Evolutionary conservation across 2,329 filamentous ascomycete species (phyloP), one percentile per base, ranked within the genome.

Genomic region (Tolypocladium ovalisporum): DNA sequence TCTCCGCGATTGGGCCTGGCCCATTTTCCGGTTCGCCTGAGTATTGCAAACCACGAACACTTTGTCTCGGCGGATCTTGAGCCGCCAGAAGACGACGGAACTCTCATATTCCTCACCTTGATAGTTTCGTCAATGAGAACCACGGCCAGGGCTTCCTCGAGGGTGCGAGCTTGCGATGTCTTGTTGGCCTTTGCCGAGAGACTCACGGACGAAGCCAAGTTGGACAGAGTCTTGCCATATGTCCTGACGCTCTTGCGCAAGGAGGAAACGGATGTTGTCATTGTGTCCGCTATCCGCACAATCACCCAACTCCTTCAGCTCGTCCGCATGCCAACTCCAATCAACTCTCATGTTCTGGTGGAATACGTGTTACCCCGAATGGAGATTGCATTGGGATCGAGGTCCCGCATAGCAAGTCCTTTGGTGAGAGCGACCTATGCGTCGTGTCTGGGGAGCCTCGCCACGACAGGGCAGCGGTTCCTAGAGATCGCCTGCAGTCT

Each of bases 201-300:
- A 59, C 73, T 97, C 29, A 96, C 93, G 0, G 95, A 99, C 68
- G 94, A 99, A 73, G 92, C 92, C 3, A 97, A 97, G 70, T 77
- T 99, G 54, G 95, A 99, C 70, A 85, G 94, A 54, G 88, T 97
- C 29, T 75, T 99, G 54, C 94, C 94, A 1, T 97, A 97, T 68
- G 76, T 97, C 39, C 88, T 96, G 74, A 83, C 85, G 6, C 73
- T 97, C 34, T 76, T 99, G 15, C 65, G 65, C 40, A 87, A 84
- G 59, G 94, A 99, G 67, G 85, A 86, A 63, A 85, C 88, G 2
- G 90, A 96, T 62, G 79, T 89, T 64, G 93, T 99, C 17, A 87
- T 90, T 52, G 85, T 96, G 54, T 85, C 92, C 29, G 91, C 92
- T 3, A 81, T 97, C 51, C 82, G 93, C 57, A 89, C 90, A 4